Conservation (phyloP, 768 basidiomycete species). For the Megacollybia marginata region DNA sequence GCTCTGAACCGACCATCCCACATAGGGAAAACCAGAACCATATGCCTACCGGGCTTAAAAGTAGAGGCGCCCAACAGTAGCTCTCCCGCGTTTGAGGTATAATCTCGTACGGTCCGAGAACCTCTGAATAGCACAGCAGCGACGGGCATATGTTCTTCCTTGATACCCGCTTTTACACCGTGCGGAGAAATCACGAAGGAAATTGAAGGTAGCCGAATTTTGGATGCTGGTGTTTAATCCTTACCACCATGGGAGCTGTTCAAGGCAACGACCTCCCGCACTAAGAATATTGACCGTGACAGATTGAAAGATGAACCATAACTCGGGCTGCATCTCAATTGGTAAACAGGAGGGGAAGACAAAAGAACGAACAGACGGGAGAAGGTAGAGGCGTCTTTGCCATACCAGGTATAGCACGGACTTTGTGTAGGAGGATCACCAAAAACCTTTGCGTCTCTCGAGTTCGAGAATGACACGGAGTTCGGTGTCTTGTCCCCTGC, state of each 20-base stretch:
- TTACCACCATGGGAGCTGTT: constrained; percentile 7
- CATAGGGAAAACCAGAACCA: constrained; percentile 3
- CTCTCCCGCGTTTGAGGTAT: neutral
- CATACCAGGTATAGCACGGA: no score
- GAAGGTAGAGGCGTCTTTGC: no score
- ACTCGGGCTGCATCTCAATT: neutral
- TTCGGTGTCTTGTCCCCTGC: no score
- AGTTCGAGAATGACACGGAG: no score
- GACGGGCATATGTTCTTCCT: constrained; percentile 25
- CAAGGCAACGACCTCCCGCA: no score
- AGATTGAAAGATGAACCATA: constrained; percentile 5
- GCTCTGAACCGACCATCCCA: neutral
- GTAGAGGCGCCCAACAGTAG: no score
- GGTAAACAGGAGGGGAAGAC: neutral
- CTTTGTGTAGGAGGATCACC: no score
- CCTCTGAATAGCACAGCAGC: constrained; percentile 26
- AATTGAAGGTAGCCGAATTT: constrained; percentile 6
- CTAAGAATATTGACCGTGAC: constrained; percentile 17
- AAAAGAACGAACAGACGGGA: no score
- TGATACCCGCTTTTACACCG: no score
- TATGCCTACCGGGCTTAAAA: neutral
- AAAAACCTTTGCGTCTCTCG: no score
- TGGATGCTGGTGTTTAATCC: constrained; percentile 26
- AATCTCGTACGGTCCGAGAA: neutral
- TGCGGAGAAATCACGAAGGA: neutral